These are phyloP conservation scores for Remersonia thermophila DNA, from an alignment of 2,329 filamentous ascomycete genomes.

Conservation along the genomic window DNA sequence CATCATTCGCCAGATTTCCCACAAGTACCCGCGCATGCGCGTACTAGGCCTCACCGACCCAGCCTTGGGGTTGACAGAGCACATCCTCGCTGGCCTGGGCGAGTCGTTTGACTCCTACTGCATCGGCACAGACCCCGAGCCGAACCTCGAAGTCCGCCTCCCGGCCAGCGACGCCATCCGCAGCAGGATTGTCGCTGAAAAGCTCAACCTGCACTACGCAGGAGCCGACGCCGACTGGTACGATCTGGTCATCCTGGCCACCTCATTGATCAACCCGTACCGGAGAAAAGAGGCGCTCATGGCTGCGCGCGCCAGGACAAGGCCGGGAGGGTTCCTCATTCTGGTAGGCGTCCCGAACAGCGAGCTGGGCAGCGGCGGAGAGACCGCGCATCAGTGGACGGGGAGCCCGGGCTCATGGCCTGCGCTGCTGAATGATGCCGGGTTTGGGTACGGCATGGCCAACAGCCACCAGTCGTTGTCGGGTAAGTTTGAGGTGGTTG, in stretches of 20 bases:
- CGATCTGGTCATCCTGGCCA: slow-evolving; percentile 20
- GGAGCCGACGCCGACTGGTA: slow-evolving; percentile 11
- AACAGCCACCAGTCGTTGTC: slow-evolving; percentile 23
- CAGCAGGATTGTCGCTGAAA: slow-evolving; percentile 11
- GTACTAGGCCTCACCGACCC: slow-evolving; percentile 26
- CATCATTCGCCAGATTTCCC: slow-evolving; percentile 26
- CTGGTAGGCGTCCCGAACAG: slow-evolving; percentile 18
- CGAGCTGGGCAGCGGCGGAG: slow-evolving; percentile 5
- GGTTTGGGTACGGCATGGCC: slow-evolving; percentile 22
- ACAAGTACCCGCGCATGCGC: slow-evolving; percentile 28
- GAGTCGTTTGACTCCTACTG: slow-evolving; percentile 23
- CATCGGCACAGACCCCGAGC: slow-evolving; percentile 14
- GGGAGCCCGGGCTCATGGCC: too few species aligned
- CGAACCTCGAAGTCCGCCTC: slow-evolving; percentile 13
- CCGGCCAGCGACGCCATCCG: slow-evolving; percentile 1
- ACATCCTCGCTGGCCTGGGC: slow-evolving; percentile 22
- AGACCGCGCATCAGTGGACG: slow-evolving; percentile 21
- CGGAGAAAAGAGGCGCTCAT: slow-evolving; percentile 8
- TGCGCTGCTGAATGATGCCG: slow-evolving; percentile 22
- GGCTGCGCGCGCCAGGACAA: slow-evolving; percentile 15
- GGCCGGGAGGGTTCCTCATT: slow-evolving; percentile 22
- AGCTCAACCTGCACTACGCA: slow-evolving; percentile 15
- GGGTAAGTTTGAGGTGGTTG: slow-evolving; percentile 24
- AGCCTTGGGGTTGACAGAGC: slow-evolving; percentile 19
- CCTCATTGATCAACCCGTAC: slow-evolving; percentile 13